Conservation (phyloP, 2,329 filamentous ascomycete species). For the Furcasterigmium furcatum region DNA sequence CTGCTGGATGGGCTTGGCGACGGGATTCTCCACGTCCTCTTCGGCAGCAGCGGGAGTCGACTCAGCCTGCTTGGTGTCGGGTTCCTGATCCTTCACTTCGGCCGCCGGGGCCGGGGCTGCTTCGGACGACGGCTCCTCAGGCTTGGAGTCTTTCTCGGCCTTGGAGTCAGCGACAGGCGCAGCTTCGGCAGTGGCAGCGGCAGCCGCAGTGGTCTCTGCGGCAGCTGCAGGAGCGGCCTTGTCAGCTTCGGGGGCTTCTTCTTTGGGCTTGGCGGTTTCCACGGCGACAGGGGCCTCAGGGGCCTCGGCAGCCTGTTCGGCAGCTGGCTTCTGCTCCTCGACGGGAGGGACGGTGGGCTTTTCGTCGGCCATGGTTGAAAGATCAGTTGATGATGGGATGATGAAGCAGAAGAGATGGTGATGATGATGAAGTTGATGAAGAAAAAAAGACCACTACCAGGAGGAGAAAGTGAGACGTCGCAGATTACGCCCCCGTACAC, state of each 20-base stretch:
- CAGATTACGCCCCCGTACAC: no score
- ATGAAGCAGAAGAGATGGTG: not conserved
- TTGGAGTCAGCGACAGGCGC: not conserved
- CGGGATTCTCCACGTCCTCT: slow-evolving; percentile 1
- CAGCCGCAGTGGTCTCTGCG: no score
- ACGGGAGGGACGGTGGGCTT: slow-evolving; percentile 1
- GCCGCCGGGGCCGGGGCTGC: no score
- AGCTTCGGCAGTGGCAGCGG: not conserved
- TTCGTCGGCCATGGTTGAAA: slow-evolving; percentile 1
- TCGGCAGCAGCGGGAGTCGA: slow-evolving; percentile 8
- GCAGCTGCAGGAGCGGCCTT: not conserved
- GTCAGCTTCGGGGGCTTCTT: not conserved
- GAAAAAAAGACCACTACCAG: not conserved
- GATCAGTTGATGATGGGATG: not conserved
- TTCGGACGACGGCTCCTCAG: no score
- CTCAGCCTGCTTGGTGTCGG: not conserved
- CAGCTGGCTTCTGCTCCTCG: not conserved
- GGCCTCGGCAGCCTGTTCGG: not conserved
- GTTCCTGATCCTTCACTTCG: not conserved
- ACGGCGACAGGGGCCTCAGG: not conserved
- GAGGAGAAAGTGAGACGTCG: not conserved
- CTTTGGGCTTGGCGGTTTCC: not conserved
- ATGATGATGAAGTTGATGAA: not conserved
- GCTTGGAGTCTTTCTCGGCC: not conserved
- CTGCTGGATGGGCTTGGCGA: slow-evolving; percentile 50